Percentiles rank a stretch among this genome's conserved stretches.
phyloP scores from a whole-genome alignment of 2,329 filamentous ascomycete genomes.

The Aureobasidium sp. region DNA sequence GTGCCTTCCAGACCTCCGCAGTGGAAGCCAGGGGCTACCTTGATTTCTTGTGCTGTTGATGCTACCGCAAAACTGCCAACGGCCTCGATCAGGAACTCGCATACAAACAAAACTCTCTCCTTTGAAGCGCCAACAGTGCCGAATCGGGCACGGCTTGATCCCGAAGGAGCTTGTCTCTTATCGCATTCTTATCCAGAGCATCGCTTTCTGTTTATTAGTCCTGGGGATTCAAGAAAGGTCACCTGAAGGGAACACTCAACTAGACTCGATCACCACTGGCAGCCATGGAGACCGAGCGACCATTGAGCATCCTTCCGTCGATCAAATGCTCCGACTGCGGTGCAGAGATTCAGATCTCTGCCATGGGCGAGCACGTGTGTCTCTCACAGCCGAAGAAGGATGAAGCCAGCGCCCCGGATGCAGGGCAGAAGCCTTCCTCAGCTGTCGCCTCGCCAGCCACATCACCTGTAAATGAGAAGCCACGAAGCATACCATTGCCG shows the following conservation, averaged over 20 bases:
- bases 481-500: slow-evolving; percentile 19
- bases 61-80: slow-evolving; percentile 10
- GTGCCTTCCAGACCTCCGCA: slow-evolving; percentile 12
- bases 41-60: slow-evolving; percentile 10
- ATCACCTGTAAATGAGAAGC: slow-evolving; percentile 34
- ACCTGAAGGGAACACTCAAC: neutral
- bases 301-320: slow-evolving; percentile 62
- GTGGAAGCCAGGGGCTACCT: slow-evolving; percentile 10
- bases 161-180: neutral
- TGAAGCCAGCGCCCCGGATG: too few species aligned
- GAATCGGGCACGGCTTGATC: neutral
- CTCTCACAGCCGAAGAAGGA: slow-evolving; percentile 19
- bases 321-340: slow-evolving; percentile 85
- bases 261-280: slow-evolving; percentile 1
- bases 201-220: slow-evolving; percentile 7
- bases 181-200: slow-evolving; percentile 10
- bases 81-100: neutral
- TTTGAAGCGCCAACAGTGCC: neutral
- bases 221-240: neutral
- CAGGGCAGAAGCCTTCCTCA: neutral
- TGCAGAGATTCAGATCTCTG: slow-evolving; percentile 69
- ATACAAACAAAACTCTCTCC: slow-evolving; percentile 15
- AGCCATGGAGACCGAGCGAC: slow-evolving; percentile 14
- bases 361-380: slow-evolving; percentile 80
- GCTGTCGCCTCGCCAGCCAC: neutral